Evolutionary conservation across 2,329 filamentous ascomycete species (phyloP).

Genomic region (Cercospora sp.): DNA sequence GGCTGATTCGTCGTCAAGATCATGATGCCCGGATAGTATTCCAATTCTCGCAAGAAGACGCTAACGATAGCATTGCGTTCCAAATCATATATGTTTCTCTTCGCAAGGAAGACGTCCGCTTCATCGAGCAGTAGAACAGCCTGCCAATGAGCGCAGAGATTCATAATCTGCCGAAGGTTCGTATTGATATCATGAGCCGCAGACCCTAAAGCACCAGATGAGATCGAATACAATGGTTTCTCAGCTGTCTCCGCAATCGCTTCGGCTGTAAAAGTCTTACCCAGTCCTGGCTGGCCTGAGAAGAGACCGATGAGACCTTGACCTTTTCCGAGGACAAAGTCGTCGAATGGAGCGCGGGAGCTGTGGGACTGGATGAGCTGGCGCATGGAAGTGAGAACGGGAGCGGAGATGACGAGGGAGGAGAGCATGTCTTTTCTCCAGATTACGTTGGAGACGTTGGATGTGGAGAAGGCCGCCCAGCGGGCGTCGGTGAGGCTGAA

Average conservation of each 20-base stretch:
- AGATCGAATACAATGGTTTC: conserved; percentile 2
- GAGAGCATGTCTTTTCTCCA: conserved; percentile 6
- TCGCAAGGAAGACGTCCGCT: conserved; percentile 45
- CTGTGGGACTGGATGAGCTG: conserved; percentile 7
- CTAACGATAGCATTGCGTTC: conserved; percentile 79
- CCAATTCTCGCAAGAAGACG: conserved; percentile 77
- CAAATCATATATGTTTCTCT: conserved; percentile 75
- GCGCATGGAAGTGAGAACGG: not conserved
- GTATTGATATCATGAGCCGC: conserved; percentile 22
- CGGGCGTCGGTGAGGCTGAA: not conserved
- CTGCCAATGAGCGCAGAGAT: conserved; percentile 24
- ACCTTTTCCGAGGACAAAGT: conserved; percentile 10
- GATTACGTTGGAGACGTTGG: not conserved
- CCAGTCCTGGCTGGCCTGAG: conserved; percentile 27
- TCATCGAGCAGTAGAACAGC: conserved; percentile 42
- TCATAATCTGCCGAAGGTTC: conserved; percentile 17
- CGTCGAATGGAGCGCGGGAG: conserved; percentile 1
- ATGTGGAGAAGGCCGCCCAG: conserved; percentile 8
- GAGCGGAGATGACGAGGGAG: conserved; percentile 5
- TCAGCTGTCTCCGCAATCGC: conserved; percentile 14
- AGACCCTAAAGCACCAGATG: conserved; percentile 8
- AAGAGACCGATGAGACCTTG: conserved; percentile 15
- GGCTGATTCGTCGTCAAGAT: conserved; percentile 17
- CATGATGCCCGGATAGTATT: conserved; percentile 86
- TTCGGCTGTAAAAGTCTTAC: conserved; percentile 27